Evolutionary conservation across 2,329 filamentous ascomycete genomes (phyloP), one percentile per base, ranked within the genome.

Genomic region (Zymoseptoria crescenta): DNA sequence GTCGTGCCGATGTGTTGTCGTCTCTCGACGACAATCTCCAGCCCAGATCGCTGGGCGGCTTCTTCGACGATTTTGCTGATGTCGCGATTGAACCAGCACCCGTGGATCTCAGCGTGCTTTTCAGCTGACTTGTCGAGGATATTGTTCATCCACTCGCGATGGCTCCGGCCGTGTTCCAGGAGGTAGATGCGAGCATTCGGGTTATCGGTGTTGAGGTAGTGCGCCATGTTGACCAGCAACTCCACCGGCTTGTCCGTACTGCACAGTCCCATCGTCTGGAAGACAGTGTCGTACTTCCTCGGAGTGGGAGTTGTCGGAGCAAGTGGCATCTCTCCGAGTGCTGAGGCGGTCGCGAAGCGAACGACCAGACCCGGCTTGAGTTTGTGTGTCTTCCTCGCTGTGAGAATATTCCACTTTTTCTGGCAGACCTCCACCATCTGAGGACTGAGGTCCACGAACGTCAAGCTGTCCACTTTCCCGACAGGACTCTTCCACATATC

Each of bases 71-170:
- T 75, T 57, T 70, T 72, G 7, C 75, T 77, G 63, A 81, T 79
- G 56, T 81, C 79, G 62, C 78, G 78, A 63, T 81, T 80, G 75
- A 75, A 80, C 77, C 78, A 81, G 64, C 79, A 81, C 19, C 79
- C 79, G 61, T 79, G 76, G 52, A 75, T 71, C 54, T 79, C 74
- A 1, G 79, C 79, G 63, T 80, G 79, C 59, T 73, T 74, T 48
- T 76, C 70, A 19, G 79, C 79, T 8, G 74, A 69, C 56, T 73
- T 73, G 64, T 80, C 78, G 55, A 81, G 67, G 41, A 79, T 65
- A 9, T 65, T 68, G 68, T 81, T 80, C 62, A 80, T 64, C 79
- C 79, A 80, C 8, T 73, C 63, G 61, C 75, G 75, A 61, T 79
- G 72, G 64, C 74, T 76, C 58, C 75, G 74, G n/a, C 79, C 79